Conservation (phyloP, 345 rosid genomes). For the Cochlearia excelsa region DNA sequence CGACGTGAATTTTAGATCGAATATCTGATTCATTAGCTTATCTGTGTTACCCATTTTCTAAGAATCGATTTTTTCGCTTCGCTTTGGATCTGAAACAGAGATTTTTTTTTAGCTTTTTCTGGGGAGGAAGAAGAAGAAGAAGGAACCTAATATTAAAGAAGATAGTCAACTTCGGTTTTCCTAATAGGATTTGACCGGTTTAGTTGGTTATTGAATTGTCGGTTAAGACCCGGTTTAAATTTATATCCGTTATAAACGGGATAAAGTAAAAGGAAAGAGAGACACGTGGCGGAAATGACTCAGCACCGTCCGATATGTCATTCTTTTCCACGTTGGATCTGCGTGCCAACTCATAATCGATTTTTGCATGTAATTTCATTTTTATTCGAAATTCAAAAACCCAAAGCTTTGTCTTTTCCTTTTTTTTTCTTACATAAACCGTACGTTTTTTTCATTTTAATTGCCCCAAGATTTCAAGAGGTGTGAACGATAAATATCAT, state of each 20-base stretch:
- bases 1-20: constrained; percentile 89
- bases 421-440: constrained; percentile 15
- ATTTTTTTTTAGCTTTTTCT: too few species aligned
- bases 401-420: constrained; percentile 24
- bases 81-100: not conserved
- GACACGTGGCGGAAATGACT: constrained; percentile 29
- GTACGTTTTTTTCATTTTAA: not conserved
- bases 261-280: not conserved
- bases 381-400: constrained; percentile 14
- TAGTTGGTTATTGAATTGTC: not conserved
- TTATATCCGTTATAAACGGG: constrained; percentile 5
- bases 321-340: constrained; percentile 25
- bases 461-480: not conserved
- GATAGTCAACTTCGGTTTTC: too few species aligned
- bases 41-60: constrained; percentile 78
- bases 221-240: constrained; percentile 16
- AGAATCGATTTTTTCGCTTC: constrained; percentile 4
- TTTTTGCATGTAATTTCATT: constrained; percentile 17
- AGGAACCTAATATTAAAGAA: too few species aligned
- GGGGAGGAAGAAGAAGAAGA: too few species aligned
- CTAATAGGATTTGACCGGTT: constrained; percentile 22
- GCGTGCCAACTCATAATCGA: constrained; percentile 34
- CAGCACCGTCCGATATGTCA: constrained; percentile 39
- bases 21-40: constrained; percentile 89
- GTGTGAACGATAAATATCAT: not conserved